A percentile compares a stretch with the other conserved stretches of the same genome.
Conservation (phyloP, 352 stramenopile genomes). For the Phytophthora agathidicida region DNA sequence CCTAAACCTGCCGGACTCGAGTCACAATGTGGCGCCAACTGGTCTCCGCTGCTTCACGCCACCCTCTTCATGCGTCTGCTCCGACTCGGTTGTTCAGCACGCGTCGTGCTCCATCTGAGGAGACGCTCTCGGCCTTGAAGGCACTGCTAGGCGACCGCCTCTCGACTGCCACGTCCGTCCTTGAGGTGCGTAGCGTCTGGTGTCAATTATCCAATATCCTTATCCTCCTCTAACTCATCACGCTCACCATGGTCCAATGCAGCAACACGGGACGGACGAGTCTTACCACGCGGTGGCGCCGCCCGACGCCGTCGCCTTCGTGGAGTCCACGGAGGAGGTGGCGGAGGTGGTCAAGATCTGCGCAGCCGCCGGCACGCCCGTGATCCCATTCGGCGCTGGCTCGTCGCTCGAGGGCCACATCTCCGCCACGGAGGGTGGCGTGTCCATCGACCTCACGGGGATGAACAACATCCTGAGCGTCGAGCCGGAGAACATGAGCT, state of each 20-base stretch:
- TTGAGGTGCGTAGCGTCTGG: no score
- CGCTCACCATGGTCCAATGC: no score
- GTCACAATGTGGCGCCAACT: conserved; percentile 29
- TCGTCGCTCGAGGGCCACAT: conserved; percentile 96
- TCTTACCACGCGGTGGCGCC: conserved; percentile 86
- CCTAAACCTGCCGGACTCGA: conserved; percentile 9
- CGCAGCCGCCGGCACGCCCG: conserved; percentile 69
- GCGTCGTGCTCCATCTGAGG: conserved; percentile 42
- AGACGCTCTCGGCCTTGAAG: conserved; percentile 58
- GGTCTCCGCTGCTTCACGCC: conserved; percentile 1
- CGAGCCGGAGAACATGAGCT: conserved; percentile 65
- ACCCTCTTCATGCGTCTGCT: neutral
- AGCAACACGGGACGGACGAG: conserved; percentile 90
- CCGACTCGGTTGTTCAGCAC: conserved; percentile 29
- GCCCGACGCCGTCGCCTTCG: conserved; percentile 87
- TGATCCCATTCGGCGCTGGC: conserved; percentile 95
- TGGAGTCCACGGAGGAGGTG: conserved; percentile 88
- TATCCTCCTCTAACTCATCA: no score
- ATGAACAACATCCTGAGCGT: conserved; percentile 77
- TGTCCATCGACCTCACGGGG: conserved; percentile 90
- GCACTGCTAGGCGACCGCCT: conserved; percentile 70
- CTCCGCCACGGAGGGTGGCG: conserved; percentile 79
- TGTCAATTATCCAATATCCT: no score
- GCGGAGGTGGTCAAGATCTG: conserved; percentile 91
- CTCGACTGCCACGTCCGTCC: conserved; percentile 63